These are phyloP conservation scores for Suillus variegatus DNA, from an alignment of 768 basidiomycete species.

Conservation along the genomic window DNA sequence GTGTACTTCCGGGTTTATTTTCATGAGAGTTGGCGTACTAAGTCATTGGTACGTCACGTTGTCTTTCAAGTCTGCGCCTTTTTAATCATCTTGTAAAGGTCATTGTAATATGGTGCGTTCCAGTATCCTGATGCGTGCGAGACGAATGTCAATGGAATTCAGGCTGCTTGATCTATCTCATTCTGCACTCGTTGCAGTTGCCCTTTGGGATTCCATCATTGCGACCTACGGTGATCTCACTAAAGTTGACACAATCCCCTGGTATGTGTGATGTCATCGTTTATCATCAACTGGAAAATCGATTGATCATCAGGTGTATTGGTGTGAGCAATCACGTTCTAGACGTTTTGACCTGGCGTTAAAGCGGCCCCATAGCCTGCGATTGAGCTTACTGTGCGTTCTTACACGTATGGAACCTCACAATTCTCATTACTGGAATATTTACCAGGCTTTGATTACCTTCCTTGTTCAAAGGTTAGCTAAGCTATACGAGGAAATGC, in stretches of 20 bases:
- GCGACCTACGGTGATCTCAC: constrained; percentile 18
- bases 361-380: constrained; percentile 15
- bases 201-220: constrained; percentile 28
- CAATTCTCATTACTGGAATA: neutral
- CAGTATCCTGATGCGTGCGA: neutral
- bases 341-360: neutral
- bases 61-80: neutral
- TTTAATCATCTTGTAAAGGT: constrained; percentile 15
- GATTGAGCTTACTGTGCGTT: constrained; percentile 23
- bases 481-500: neutral
- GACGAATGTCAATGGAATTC: neutral
- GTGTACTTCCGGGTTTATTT: constrained; percentile 24
- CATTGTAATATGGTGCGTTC: constrained; percentile 20
- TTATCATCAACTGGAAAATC: neutral
- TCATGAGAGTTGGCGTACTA: constrained; percentile 19
- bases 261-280: constrained; percentile 14
- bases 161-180: constrained; percentile 29
- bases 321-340: constrained; percentile 18
- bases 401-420: neutral
- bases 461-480: constrained; percentile 25
- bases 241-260: constrained; percentile 19
- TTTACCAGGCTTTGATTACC: constrained; percentile 24
- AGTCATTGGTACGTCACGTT: constrained; percentile 18
- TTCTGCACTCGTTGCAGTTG: constrained; percentile 20
- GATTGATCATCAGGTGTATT: constrained; percentile 19